Conservation (phyloP, 2,329 filamentous ascomycete species). For the Botrytis porri region DNA sequence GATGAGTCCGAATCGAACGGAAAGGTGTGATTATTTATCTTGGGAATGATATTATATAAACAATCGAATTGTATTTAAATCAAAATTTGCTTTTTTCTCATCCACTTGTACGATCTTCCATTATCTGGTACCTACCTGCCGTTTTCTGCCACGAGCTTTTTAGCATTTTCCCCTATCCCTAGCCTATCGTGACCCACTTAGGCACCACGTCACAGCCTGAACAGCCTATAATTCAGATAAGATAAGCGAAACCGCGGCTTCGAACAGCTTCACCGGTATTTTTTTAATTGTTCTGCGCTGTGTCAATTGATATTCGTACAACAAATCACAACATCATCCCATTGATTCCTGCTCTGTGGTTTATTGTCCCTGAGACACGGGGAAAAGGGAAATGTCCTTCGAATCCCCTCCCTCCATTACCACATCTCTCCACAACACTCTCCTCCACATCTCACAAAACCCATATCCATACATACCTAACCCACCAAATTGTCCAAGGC, state of each 20-base stretch:
- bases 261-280: not conserved
- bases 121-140: not conserved
- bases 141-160: constrained; percentile 7
- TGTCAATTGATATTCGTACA: not conserved
- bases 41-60: not conserved
- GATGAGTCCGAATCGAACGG: not conserved
- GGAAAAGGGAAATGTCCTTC: constrained; percentile 19
- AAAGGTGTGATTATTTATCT: not conserved
- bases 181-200: not conserved
- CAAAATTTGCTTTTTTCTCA: not conserved
- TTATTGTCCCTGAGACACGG: not conserved
- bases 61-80: not conserved
- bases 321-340: constrained; percentile 1
- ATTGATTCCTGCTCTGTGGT: not conserved
- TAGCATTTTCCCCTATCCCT: constrained; percentile 5
- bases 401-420: constrained; percentile 19
- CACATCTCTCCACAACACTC: constrained; percentile 31
- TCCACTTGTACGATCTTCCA: not conserved
- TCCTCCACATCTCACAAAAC: constrained; percentile 41
- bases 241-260: constrained; percentile 20
- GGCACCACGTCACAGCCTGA: constrained; percentile 14
- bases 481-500: constrained; percentile 40
- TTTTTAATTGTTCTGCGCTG: not conserved
- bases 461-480: constrained; percentile 50
- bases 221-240: constrained; percentile 10